Evolutionary conservation across 805 yeast species (phyloP), one percentile per base, ranked within the genome.

Genomic region (Nakazawaea ambrosiae): DNA sequence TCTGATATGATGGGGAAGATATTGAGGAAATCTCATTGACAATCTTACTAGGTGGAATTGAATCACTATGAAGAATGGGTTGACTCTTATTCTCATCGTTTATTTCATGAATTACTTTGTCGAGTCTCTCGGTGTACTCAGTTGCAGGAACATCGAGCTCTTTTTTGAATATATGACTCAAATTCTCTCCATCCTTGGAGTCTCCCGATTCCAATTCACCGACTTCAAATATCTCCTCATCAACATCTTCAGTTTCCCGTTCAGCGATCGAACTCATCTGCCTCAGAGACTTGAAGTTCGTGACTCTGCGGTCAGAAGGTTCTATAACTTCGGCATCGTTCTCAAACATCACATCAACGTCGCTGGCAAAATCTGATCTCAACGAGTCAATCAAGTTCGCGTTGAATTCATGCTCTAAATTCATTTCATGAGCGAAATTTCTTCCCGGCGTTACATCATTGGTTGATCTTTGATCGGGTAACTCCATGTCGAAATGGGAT

Each of bases 191-290:
- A 10, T 22, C 7, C 10, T 22, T 22, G 10, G 10, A 22, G 10
- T 22, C 24, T 10, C 7, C 10, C 24, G 24, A 22, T 10, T 35
- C 38, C 33, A 35, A n/a, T 12, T 35, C 38, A 10, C 38, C 18
- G 3, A 29, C 16, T 9, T 35, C 38, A 16, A 28, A 35, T 4
- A 28, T 23, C 15, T 34, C 32, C 20, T 34, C 31, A 10, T 25
- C 23, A 19, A 10, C 25, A 30, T 18, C 20, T 5, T 5, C 20
- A 19, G 4, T 20, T 11, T 19, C 8, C n/a, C 14, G 23, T 15
- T 30, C 31, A 8, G 7, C 7, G 16, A 14, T 26, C 15, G 16
- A 8, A 26, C 10, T 10, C 10, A 8, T 22, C 10, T 22, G 24
- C n/a, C n/a, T n/a, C n/a, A n/a, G n/a, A n/a, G n/a, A n/a, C n/a